Percentiles rank a stretch among this genome's conserved stretches.
Conservation (phyloP, 2,329 filamentous ascomycete species). For the Elsinoe fawcettii region DNA sequence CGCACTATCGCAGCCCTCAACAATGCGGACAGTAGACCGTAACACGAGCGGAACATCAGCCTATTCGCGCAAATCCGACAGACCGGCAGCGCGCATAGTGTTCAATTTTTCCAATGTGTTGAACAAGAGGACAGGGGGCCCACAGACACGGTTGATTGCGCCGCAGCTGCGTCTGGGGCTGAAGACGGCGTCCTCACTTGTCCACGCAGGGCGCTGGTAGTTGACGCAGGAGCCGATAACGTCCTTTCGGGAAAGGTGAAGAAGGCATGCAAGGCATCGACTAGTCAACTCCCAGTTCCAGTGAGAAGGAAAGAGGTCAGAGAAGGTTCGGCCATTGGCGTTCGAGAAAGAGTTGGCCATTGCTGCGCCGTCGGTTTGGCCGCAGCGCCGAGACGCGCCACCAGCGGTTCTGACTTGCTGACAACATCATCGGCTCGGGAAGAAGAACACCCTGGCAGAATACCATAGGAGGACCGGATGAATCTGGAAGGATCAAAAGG, state of each 20-base stretch:
- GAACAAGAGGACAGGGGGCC: slow-evolving; percentile 8
- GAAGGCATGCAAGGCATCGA: slow-evolving; percentile 24
- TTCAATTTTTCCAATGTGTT: not conserved
- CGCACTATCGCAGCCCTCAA: slow-evolving; percentile 7
- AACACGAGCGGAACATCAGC: not conserved
- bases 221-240: slow-evolving; percentile 31
- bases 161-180: slow-evolving; percentile 7
- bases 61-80: slow-evolving; percentile 1
- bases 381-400: not conserved
- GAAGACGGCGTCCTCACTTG: slow-evolving; percentile 9
- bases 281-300: not conserved
- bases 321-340: not conserved
- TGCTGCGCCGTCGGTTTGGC: slow-evolving; percentile 9
- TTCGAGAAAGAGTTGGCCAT: not conserved
- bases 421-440: not conserved
- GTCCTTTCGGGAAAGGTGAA: slow-evolving; percentile 29
- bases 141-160: not conserved
- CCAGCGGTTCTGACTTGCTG: slow-evolving; percentile 3
- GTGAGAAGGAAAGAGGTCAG: not conserved
- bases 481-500: not conserved
- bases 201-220: not conserved
- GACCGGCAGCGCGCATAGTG: not conserved
- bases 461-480: not conserved
- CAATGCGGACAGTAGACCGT: not conserved
- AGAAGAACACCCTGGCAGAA: not conserved